Base-by-base conservation (phyloP, 768 basidiomycete genomes). In the Leccinum subgranulosum region DNA sequence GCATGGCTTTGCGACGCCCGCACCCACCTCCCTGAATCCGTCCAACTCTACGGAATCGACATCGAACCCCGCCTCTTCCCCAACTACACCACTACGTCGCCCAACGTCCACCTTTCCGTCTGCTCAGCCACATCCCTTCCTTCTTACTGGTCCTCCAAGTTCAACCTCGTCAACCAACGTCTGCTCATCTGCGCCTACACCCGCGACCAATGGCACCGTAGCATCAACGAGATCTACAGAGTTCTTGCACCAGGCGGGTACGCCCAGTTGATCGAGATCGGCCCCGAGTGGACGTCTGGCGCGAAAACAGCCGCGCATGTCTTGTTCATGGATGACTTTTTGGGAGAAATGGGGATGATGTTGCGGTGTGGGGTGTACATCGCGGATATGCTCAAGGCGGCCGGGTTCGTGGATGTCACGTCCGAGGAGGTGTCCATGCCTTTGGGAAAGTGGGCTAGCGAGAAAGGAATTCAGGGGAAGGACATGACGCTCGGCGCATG, bases 221-320 rank as follows among this genome's bases (percentile, higher is more conserved):
- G 47, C 6, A 55, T 74, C 14, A 25, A 53, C 3, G 75, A 73
- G 33, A 68, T 74, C 8, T 66, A 62, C 48, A 64, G 74, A 5
- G 71, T 73, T 1, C 66, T 76, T 34, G 56, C 14, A 2, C 74
- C 73, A 0, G 73, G 74, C 2, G 74, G 74, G 4, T 73, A 66
- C 28, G 63, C 62, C 3, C 75, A 76, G 43, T 58, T 75, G n/a
- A 56, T 69, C 29, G 74, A 76, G 49, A 49, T 34, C n/a, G 63
- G 62, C 2, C 58, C 64, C 34, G 59, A 62, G 19, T 66, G 56
- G 60, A 7, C 31, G 0, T 62, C 62, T 1, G 64, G 67, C 4
- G 31, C 52, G 1, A 60, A 60, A 19, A 64, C 65, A 3, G 56
- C 63, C 0, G 11, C 7, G 11, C 53, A 60, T 5, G 1, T 59